These are phyloP conservation scores for Lipomyces yamanashiensis DNA, from an alignment of 805 yeast genomes.

Conservation along the genomic window DNA sequence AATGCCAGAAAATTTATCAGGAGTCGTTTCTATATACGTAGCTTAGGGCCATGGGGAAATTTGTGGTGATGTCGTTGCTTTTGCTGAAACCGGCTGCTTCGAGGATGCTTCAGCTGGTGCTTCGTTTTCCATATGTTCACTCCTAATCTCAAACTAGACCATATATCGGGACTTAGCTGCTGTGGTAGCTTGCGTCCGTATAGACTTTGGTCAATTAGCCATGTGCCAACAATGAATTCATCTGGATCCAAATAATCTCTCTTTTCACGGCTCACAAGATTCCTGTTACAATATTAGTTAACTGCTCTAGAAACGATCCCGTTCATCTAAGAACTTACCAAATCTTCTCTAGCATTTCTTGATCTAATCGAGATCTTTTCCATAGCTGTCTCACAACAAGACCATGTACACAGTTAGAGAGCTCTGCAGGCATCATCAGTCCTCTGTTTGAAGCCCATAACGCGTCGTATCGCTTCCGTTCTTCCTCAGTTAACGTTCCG, in stretches of 20 bases:
- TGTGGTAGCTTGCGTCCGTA: conserved; percentile 91
- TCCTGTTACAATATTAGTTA: conserved; percentile 34
- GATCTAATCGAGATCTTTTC: conserved; percentile 75
- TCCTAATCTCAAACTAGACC: conserved; percentile 71
- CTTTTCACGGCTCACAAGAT: conserved; percentile 56
- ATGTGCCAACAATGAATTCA: conserved; percentile 94
- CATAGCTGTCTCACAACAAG: conserved; percentile 76
- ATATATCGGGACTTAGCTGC: conserved; percentile 65
- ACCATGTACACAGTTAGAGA: conserved; percentile 34
- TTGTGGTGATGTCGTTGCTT: conserved; percentile 2
- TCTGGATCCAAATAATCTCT: conserved; percentile 80
- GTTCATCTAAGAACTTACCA: conserved; percentile 53
- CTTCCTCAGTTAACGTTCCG: conserved; percentile 50
- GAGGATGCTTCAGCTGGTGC: conserved; percentile 13
- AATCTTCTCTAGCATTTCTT: conserved; percentile 60
- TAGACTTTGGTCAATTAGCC: conserved; percentile 95
- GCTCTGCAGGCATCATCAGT: conserved; percentile 35
- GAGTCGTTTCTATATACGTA: neutral
- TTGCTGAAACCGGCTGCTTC: conserved; percentile 8
- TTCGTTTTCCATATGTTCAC: conserved; percentile 37
- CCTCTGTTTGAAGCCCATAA: conserved; percentile 92
- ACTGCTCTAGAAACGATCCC: neutral
- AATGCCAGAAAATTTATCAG: neutral
- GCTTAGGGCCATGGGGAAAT: conserved; percentile 8
- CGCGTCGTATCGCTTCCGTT: conserved; percentile 88